Evolutionary conservation across 768 basidiomycete species (phyloP).

Genomic region (Trametes maxima): DNA sequence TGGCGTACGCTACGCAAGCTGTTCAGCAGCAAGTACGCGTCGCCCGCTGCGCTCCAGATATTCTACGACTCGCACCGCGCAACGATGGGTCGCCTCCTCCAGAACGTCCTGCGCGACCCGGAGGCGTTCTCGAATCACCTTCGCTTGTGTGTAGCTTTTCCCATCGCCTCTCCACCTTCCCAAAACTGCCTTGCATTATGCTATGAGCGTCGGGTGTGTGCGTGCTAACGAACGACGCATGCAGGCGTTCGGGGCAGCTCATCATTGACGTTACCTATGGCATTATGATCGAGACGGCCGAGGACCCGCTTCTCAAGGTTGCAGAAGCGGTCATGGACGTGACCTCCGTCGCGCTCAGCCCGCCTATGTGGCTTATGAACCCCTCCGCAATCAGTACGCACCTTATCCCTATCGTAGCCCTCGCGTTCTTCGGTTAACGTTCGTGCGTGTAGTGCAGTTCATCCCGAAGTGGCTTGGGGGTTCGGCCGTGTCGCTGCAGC

Average conservation of each 20-base stretch:
- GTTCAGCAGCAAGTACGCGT: conserved; percentile 7
- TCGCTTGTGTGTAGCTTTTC: conserved; percentile 1
- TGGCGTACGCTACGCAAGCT: conserved; percentile 2
- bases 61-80: conserved; percentile 6
- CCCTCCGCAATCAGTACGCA: conserved; percentile 1
- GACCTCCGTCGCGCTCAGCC: conserved; percentile 10
- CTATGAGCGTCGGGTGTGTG: too few species aligned
- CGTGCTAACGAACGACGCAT: neutral
- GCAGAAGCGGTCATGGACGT: conserved; percentile 30
- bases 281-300: conserved; percentile 25
- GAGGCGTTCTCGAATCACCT: conserved; percentile 8
- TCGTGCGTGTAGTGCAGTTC: neutral
- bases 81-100: neutral
- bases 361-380: conserved; percentile 14
- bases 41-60: neutral
- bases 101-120: conserved; percentile 6
- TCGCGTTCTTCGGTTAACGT: neutral
- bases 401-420: neutral
- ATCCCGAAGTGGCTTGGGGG: conserved; percentile 11
- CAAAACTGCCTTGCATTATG: too few species aligned
- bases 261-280: conserved; percentile 35
- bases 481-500: neutral
- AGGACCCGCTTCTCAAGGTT: conserved; percentile 29
- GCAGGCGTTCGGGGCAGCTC: conserved; percentile 11
- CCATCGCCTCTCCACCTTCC: neutral